Conservation (phyloP, 1,284 basidiomycete genomes). For the Pseudozyma thailandica region DNA sequence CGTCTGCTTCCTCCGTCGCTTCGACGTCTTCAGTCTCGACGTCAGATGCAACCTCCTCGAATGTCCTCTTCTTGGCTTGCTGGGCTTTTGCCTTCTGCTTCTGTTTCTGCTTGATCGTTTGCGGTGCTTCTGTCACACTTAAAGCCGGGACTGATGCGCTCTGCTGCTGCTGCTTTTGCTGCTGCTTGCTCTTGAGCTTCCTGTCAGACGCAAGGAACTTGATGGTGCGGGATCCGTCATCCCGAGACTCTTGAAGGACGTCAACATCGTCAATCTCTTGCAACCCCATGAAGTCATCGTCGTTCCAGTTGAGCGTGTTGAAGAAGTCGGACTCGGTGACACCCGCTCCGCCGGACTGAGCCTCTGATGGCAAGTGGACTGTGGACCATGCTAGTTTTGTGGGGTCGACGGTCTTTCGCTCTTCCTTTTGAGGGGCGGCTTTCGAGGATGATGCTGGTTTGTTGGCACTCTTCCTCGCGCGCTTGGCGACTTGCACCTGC, state of each 20-base stretch:
- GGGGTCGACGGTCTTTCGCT: constrained; percentile 31
- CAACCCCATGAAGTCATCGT: constrained; percentile 65
- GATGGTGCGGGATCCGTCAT: constrained; percentile 49
- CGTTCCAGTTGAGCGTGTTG: constrained; percentile 42
- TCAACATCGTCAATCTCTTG: constrained; percentile 63
- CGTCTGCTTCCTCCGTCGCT: constrained; percentile 18
- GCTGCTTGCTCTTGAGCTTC: constrained; percentile 38
- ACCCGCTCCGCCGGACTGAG: constrained; percentile 44
- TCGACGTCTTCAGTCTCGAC: constrained; percentile 17
- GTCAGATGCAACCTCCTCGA: constrained; percentile 30
- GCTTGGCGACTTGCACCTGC: constrained; percentile 4
- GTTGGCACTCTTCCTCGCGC: neutral
- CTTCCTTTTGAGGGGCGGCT: constrained; percentile 6
- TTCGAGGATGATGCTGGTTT: constrained; percentile 16
- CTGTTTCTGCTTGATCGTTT: neutral
- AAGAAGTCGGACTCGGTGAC: constrained; percentile 51
- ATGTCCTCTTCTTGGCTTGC: constrained; percentile 19
- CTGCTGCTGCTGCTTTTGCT: constrained; percentile 17
- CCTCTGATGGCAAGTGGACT: constrained; percentile 46
- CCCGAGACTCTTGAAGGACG: constrained; percentile 47
- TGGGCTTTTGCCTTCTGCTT: constrained; percentile 13
- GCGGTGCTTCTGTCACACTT: neutral
- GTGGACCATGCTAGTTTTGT: constrained; percentile 50
- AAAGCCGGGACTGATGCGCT: constrained; percentile 10
- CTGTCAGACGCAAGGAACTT: constrained; percentile 43